Base-by-base conservation (phyloP, 2,329 filamentous ascomycete species). In the Rhexocercosporidium sp. region DNA sequence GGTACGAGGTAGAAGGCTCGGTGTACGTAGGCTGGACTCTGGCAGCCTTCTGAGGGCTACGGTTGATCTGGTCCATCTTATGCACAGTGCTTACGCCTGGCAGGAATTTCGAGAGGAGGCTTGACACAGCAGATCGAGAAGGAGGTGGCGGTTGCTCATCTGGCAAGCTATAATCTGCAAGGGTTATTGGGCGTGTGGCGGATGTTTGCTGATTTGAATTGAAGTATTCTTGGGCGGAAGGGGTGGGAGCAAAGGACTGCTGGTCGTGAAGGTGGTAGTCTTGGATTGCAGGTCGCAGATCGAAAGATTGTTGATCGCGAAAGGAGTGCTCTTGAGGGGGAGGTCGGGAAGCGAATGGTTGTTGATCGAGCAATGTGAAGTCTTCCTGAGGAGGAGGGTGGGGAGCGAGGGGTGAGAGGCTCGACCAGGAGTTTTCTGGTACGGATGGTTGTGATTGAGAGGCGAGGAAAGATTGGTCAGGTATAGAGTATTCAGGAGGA, bases 31-130 rank as follows among this genome's bases (percentile, higher is more conserved):
- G 22, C 39, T 53, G 63, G 31, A 47, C 39, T 8, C 27, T 65
- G 9, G 22, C 39, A 27, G 60, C 20, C 22, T 64, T 60, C 22
- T 25, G 53, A 31, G 54, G 34, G 20, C 57, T 47, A 62, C 66
- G 37, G 54, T 49, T 39, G 44, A 59, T 57, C 51, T 65, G 64
- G 34, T 75, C 74, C 66, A 73, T 75, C 65, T 77, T 77, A 64
- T 77, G 75, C 16, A 69, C 53, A 1, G 71, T 67, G n/a, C 66
- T 65, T 9, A 66, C 67, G 20, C 70, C 71, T 16, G 75, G 74
- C 6, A 74, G 66, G 47, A 75, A 76, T 51, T 74, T 70, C 2
- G 73, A 70, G 20, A 77, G 73, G 14, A 77, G 63, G 53, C 60
- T 72, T 31, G 73, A 75, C 22, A 73, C 72, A 20, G 71, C 69